These are phyloP conservation scores for Ogataea dorogensis DNA, from an alignment of 805 yeast species.

Conservation along the genomic window DNA sequence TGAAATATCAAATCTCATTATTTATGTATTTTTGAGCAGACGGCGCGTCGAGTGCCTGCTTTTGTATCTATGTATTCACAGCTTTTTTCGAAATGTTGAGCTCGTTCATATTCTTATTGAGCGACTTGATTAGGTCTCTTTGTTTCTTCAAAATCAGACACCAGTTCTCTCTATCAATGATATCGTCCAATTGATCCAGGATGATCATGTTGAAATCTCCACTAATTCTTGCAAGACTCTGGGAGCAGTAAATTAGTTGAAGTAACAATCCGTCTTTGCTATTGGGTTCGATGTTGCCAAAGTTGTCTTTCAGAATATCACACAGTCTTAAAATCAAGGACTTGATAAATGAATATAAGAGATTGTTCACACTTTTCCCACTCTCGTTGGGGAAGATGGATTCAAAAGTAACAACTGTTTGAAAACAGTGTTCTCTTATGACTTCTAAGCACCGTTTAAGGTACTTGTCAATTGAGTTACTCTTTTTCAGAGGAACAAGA, in stretches of 20 bases:
- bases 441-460: constrained; percentile 80
- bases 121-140: constrained; percentile 33
- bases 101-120: constrained; percentile 18
- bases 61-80: not conserved
- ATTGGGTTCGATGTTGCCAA: constrained; percentile 38
- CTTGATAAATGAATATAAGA: constrained; percentile 39
- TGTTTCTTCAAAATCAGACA: constrained; percentile 42
- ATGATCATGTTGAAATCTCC: constrained; percentile 65
- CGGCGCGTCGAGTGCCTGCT: too few relatives aligned
- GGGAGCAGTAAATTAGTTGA: constrained; percentile 87
- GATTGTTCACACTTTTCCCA: constrained; percentile 26
- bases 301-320: constrained; percentile 31
- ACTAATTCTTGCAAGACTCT: constrained; percentile 70
- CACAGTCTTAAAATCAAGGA: constrained; percentile 34
- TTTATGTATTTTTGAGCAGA: not conserved
- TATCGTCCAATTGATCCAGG: constrained; percentile 36
- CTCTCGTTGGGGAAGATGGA: constrained; percentile 53
- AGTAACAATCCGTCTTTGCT: constrained; percentile 66
- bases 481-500: constrained; percentile 53
- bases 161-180: constrained; percentile 44
- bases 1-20: too few relatives aligned
- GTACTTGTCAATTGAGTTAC: constrained; percentile 54
- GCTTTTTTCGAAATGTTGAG: not conserved
- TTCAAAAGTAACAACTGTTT: constrained; percentile 63
- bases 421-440: constrained; percentile 78